These are phyloP conservation scores for Plantago elongata DNA, from an alignment of 257 asterid species.

Conservation along the genomic window DNA sequence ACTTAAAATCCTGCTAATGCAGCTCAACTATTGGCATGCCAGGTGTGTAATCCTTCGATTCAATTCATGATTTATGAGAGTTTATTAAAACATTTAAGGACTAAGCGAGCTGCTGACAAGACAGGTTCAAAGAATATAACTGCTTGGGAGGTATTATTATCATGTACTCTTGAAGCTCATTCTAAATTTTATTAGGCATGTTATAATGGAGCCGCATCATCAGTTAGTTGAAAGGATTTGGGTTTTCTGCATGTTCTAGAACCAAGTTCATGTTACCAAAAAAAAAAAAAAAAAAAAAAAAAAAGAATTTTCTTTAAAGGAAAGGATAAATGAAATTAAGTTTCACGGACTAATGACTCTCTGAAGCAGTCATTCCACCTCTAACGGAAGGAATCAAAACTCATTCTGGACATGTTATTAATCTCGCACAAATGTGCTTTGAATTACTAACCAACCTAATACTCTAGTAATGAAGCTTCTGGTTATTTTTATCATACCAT, in stretches of 20 bases:
- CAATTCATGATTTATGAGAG: conserved; percentile 96
- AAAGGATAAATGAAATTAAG: too few species aligned
- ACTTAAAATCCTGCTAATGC: conserved; percentile 21
- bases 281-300: too few species aligned
- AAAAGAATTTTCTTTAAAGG: too few species aligned
- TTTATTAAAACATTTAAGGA: conserved; percentile 62
- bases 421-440: too few species aligned
- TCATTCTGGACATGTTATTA: too few species aligned
- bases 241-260: neutral
- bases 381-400: too few species aligned
- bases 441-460: too few species aligned
- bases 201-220: conserved; percentile 3
- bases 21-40: conserved; percentile 24
- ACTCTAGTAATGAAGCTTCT: neutral
- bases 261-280: too few species aligned
- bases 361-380: too few species aligned
- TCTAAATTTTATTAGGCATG: conserved; percentile 2
- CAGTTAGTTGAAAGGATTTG: conserved; percentile 1
- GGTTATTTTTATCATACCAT: conserved; percentile 1
- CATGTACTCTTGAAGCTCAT: conserved; percentile 11
- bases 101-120: conserved; percentile 49
- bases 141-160: conserved; percentile 64
- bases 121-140: conserved; percentile 36
- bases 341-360: too few species aligned
- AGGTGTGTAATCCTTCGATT: conserved; percentile 97